Base-by-base conservation (phyloP, 805 yeast genomes). In the Pichia insulana region DNA sequence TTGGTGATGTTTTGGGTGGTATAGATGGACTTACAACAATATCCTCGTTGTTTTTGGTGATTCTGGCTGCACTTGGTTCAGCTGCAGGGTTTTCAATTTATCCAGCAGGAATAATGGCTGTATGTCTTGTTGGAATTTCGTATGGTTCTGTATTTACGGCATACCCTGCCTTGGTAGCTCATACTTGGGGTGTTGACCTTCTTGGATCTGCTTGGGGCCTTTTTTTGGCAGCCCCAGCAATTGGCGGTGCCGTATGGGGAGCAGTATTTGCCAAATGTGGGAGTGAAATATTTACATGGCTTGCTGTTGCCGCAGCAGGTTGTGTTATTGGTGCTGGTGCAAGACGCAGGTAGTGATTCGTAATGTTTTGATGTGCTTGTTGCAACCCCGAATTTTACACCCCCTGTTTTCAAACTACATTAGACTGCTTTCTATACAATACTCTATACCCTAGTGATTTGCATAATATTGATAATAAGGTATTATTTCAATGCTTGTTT, bases 131-230 rank as follows among this genome's bases (percentile, higher is more conserved):
- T 12, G 97, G 97, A 0, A 55, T 75, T 20, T 66, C 76, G 6
- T 86, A 88, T 53, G 97, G 97, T 25, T 84, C 88, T 0, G 55
- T 83, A 2, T 89, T 86, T 64, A 86, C 96, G 0, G 62, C 83
- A 3, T 83, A 77, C 49, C 97, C 97, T 7, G 80, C 94, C 0
- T 66, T 87, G 4, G 79, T 83, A 4, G 79, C 92, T 2, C 68
- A 77, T 1, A 73, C 83, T 1, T 89, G 96, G 95, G 96, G 96
- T 0, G 73, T 83, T 25, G 87, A 82, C 36, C 72, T 83, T 27
- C 77, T 89, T 60, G 97, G 96, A 0, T 81, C 94, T 1, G 80
- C 88, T 2, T 89, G 95, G 86, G 96, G 96, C 2, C 67, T 83
- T 27, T 83, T 86, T 56, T 79, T 88, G 75, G 68, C 84, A 34